phyloP scores from a whole-genome alignment of 495 filamentous ascomycete species.

The Daldinia bambusicola region DNA sequence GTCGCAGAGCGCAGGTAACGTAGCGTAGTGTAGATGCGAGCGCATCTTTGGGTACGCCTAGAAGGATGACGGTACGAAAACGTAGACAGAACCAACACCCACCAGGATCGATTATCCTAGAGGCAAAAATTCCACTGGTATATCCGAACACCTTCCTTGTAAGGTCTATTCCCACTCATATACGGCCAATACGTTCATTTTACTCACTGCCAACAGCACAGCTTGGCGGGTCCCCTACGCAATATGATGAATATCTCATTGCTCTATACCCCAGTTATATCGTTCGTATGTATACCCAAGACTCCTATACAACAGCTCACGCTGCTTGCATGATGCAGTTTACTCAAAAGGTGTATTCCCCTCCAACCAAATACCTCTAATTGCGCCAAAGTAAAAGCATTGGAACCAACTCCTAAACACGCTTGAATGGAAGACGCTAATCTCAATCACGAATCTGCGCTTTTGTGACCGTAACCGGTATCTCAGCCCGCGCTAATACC shows the following conservation, averaged over 20 bases:
- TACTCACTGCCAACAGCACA: slow-evolving; percentile 24
- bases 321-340: slow-evolving; percentile 36
- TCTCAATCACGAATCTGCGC: slow-evolving; percentile 11
- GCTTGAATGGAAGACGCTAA: slow-evolving; percentile 34
- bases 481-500: slow-evolving; percentile 6
- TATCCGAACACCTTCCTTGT: slow-evolving; percentile 20
- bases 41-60: background rate
- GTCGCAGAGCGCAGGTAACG: background rate
- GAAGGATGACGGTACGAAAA: background rate
- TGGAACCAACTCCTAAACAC: slow-evolving; percentile 41
- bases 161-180: slow-evolving; percentile 22
- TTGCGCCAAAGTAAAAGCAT: slow-evolving; percentile 38
- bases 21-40: background rate
- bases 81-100: background rate
- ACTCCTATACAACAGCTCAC: slow-evolving; percentile 37
- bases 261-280: slow-evolving; percentile 24
- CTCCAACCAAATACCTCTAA: slow-evolving; percentile 32
- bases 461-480: slow-evolving; percentile 9
- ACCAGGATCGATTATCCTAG: background rate
- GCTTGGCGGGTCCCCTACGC: slow-evolving; percentile 19
- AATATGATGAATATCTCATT: slow-evolving; percentile 16
- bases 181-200: background rate
- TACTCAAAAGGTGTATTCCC: slow-evolving; percentile 27
- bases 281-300: slow-evolving; percentile 26
- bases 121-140: background rate